Evolutionary conservation across 176 grass and related monocot species (phyloP).

Genomic region (Thinopyrum elongatum): DNA sequence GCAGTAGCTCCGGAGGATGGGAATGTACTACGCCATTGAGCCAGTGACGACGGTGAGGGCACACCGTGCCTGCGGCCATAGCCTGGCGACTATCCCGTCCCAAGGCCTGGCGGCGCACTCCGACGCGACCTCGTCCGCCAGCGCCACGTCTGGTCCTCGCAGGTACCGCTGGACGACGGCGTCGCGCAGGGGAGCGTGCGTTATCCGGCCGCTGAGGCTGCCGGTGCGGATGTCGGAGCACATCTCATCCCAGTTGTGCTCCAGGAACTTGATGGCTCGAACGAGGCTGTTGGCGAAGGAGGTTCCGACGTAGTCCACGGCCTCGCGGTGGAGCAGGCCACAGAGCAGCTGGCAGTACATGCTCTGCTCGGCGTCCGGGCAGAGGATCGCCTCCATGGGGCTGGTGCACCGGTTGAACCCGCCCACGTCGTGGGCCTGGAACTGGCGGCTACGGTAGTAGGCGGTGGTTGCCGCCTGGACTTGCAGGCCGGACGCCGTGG

Average conservation of each 20-base stretch:
- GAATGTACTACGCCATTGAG: too few relatives aligned
- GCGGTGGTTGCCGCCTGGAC: not conserved
- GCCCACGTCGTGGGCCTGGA: not conserved
- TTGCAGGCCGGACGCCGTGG: conserved; percentile 9
- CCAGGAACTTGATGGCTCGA: conserved; percentile 28
- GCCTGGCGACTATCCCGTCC: conserved; percentile 23
- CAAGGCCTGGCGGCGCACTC: conserved; percentile 18
- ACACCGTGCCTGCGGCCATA: conserved; percentile 39
- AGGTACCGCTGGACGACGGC: not conserved
- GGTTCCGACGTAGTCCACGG: conserved; percentile 28
- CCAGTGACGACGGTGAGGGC: conserved; percentile 34
- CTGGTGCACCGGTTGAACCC: conserved; percentile 29
- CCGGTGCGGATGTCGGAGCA: conserved; percentile 36
- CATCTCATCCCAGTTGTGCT: too few relatives aligned
- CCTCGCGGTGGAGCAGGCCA: conserved; percentile 4
- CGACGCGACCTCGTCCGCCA: not conserved
- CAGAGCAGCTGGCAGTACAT: conserved; percentile 55
- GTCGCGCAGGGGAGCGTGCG: not conserved
- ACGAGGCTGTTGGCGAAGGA: not conserved
- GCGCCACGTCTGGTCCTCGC: not conserved
- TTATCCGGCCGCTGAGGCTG: conserved; percentile 13
- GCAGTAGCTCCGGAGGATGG: too few relatives aligned
- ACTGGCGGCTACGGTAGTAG: conserved; percentile 41
- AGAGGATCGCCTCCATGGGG: conserved; percentile 35
- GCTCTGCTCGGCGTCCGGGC: conserved; percentile 44